These are phyloP conservation scores for Paramecium caudatum DNA, from an alignment of 73 alveolate species.

Conservation along the genomic window DNA sequence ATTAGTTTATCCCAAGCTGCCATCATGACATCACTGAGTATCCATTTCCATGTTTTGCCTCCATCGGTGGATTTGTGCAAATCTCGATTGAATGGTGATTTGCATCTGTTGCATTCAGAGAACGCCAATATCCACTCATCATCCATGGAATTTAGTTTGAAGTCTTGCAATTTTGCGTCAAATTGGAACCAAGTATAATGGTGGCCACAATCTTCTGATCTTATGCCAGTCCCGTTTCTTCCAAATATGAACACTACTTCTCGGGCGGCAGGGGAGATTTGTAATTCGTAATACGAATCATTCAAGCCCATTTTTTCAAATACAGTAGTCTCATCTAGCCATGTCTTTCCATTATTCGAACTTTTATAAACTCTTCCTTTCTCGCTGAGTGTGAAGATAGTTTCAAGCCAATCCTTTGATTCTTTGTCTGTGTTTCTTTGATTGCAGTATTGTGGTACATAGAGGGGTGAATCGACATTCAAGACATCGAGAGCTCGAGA, in stretches of 20 bases:
- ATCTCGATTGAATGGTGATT: neutral
- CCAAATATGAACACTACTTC: constrained; percentile 43
- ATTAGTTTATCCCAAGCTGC: constrained; percentile 64
- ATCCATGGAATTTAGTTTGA: constrained; percentile 63
- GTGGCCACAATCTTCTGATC: constrained; percentile 61
- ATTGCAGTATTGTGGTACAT: neutral
- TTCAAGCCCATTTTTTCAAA: constrained; percentile 24
- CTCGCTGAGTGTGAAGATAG: neutral
- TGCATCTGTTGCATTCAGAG: neutral
- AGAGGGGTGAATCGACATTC: constrained; percentile 28
- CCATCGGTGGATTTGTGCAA: constrained; percentile 20
- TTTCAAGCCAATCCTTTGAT: constrained; percentile 27
- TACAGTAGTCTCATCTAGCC: neutral
- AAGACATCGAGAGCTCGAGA: too few relatives aligned
- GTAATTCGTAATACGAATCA: constrained; percentile 15
- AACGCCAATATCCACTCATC: constrained; percentile 46
- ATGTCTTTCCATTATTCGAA: neutral
- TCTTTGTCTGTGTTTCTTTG: neutral
- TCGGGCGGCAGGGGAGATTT: constrained; percentile 22
- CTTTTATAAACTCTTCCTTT: constrained; percentile 16
- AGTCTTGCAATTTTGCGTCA: neutral
- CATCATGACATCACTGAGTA: neutral
- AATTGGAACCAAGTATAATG: constrained; percentile 43
- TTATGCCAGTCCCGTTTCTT: constrained; percentile 32
- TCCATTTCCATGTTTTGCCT: constrained; percentile 36